These are phyloP conservation scores for Quambalaria eucalypti DNA, from an alignment of 1,284 basidiomycete genomes.

Conservation along the genomic window DNA sequence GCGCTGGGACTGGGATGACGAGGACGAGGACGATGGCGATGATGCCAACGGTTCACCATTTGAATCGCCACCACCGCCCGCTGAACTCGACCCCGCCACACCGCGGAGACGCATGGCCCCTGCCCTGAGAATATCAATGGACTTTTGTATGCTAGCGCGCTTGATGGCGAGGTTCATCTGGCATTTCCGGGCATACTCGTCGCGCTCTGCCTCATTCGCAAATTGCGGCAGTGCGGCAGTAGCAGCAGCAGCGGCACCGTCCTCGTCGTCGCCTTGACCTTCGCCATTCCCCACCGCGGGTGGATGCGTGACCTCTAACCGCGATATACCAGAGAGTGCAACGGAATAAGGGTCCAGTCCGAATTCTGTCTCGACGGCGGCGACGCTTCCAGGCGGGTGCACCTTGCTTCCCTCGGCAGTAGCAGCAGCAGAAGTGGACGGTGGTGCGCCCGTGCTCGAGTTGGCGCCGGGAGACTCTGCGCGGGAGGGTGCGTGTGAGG, in stretches of 20 bases:
- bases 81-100: too few relatives aligned
- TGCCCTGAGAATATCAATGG: not conserved
- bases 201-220: not conserved
- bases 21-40: not conserved
- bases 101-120: not conserved
- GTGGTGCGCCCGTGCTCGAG: not conserved
- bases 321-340: not conserved
- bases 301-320: not conserved
- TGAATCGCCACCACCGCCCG: not conserved
- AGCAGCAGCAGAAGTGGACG: too few relatives aligned
- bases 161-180: not conserved
- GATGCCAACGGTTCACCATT: not conserved
- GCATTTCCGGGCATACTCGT: not conserved
- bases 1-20: not conserved
- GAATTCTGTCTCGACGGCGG: not conserved
- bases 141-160: not conserved
- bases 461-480: not conserved
- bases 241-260: not conserved
- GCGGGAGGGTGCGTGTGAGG: not conserved
- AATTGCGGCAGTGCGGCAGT: not conserved
- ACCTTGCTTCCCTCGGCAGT: not conserved
- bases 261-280: not conserved
- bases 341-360: not conserved
- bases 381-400: not conserved
- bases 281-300: not conserved